phyloP scores from a whole-genome alignment of 257 asterid genomes.

The Solanum etuberosum region DNA sequence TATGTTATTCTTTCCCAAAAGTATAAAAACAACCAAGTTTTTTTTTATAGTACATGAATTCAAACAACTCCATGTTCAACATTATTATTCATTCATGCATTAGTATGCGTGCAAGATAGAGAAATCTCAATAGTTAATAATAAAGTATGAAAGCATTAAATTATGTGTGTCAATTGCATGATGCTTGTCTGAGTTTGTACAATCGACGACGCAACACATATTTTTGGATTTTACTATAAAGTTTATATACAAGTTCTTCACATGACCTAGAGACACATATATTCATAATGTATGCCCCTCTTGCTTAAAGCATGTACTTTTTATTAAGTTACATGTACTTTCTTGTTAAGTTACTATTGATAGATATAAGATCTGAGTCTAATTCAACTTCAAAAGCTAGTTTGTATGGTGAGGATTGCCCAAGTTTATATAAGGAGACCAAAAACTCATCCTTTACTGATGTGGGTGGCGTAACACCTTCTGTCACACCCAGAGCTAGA shows the following conservation, averaged over 20 bases:
- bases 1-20: neutral
- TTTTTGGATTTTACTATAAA: neutral
- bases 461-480: neutral
- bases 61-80: neutral
- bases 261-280: neutral
- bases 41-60: neutral
- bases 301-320: neutral
- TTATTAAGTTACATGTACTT: neutral
- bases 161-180: neutral
- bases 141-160: neutral
- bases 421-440: too few species aligned
- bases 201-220: neutral
- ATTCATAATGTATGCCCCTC: neutral
- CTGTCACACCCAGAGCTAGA: neutral
- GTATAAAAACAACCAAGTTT: neutral
- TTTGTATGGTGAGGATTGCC: neutral
- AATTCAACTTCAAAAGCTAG: neutral
- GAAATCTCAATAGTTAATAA: neutral
- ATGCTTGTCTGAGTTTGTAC: neutral
- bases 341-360: neutral
- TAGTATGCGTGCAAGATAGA: neutral
- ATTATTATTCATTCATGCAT: neutral
- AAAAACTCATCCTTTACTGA: neutral
- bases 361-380: neutral
- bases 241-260: neutral